These are phyloP conservation scores for Pythium phragmitis DNA, from an alignment of 352 stramenopile species.

Conservation along the genomic window DNA sequence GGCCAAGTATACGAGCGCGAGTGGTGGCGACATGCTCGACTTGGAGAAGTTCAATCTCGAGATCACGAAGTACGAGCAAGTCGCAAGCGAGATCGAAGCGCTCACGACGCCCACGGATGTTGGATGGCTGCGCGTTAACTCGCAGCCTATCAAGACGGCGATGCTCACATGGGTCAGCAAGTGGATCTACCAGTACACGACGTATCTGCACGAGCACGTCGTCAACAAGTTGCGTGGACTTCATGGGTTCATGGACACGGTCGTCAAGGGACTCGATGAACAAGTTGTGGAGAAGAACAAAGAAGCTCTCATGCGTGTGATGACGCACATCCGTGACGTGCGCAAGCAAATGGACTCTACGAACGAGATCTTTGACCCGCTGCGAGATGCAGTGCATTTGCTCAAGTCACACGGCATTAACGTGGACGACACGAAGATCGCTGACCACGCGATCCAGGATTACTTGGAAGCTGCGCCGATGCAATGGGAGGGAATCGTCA, in stretches of 20 bases:
- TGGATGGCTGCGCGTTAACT: conserved; percentile 97
- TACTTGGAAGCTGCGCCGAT: conserved; percentile 96
- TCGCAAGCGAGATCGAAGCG: conserved; percentile 89
- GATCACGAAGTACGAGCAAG: conserved; percentile 95
- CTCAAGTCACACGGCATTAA: conserved; percentile 94
- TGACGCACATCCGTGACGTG: conserved; percentile 95
- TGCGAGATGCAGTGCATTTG: conserved; percentile 92
- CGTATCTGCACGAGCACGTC: conserved; percentile 92
- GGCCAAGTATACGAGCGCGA: conserved; percentile 55
- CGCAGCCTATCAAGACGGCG: conserved; percentile 95
- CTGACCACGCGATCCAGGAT: conserved; percentile 76
- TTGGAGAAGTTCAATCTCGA: conserved; percentile 95
- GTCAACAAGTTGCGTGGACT: conserved; percentile 86
- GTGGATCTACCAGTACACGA: conserved; percentile 96
- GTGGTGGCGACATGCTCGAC: conserved; percentile 90
- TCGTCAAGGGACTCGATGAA: conserved; percentile 89
- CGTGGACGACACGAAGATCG: conserved; percentile 88
- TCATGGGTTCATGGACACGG: conserved; percentile 93
- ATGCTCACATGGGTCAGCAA: conserved; percentile 95
- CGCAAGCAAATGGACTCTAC: conserved; percentile 92
- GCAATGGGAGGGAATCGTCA: conserved; percentile 97
- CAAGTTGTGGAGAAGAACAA: conserved; percentile 92
- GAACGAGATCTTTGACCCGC: conserved; percentile 93
- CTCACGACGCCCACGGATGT: conserved; percentile 91
- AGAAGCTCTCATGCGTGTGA: conserved; percentile 95